Evolutionary conservation across 306 rosid species (phyloP), one percentile per base, ranked within the genome.

Genomic region (Trichosanthes cucumerina): DNA sequence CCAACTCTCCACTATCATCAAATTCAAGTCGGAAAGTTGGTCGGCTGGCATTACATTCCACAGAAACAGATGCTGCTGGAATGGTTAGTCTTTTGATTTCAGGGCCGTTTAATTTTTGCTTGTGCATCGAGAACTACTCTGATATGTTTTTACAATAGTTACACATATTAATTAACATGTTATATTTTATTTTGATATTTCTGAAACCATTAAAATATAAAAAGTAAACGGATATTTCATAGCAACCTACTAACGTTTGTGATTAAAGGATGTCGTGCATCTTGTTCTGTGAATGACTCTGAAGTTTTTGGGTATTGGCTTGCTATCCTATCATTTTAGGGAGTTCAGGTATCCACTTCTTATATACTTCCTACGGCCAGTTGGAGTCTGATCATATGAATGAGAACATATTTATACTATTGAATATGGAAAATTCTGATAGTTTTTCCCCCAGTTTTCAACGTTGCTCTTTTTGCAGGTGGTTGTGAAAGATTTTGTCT

Each of bases 1-100:
- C 97, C 60, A 88, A 81, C 84, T 86, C 99, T 82, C 99, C 97
- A 47, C 87, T 92, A 76, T 83, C 98, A 75, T 86, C 97, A 85
- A 92, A 86, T 83, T 85, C 91, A 73, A 79, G 82, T 79, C 87
- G 93, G 97, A 95, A 91, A 91, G 96, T 86, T 80, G 79, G 90
- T 82, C 86, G 93, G 81, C 83, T 87, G 83, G 80, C 88, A 69
- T 87, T 94, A 65, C 89, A 85, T 81, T 77, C 91, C 31, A 38
- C 90, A 59, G 99, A 95, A 76, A 76, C 88, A 47, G 97, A 95
- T 84, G 73, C 69, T 58, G 92, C 96, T 69, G 97, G 99, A 80
- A 91, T 90, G 97, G 99, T 95, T 81, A 94, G 97, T 85, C 64
- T 77, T 82, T 69, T 83, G 60, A 53, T 75, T 6, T 82, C 70